phyloP scores from a whole-genome alignment of 176 grass and related monocot species.

The Carex cristatella region DNA sequence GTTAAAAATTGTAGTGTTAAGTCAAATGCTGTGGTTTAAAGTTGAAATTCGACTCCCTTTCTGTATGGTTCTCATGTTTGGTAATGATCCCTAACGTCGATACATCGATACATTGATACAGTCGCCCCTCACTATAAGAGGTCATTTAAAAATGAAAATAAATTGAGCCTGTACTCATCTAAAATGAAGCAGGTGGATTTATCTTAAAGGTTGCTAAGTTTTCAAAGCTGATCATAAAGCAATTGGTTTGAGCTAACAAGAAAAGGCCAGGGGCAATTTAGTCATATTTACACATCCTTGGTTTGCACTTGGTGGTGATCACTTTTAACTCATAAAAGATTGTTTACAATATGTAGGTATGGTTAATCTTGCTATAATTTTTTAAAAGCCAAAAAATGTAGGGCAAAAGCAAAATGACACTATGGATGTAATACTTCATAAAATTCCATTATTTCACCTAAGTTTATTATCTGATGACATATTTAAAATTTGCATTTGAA shows the following conservation, averaged over 20 bases:
- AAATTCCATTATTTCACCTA: not conserved
- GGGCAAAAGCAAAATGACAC: not conserved
- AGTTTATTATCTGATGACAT: conserved; percentile 12
- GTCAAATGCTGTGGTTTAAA: not conserved
- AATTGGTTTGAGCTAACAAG: not conserved
- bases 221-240: not conserved
- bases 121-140: too few relatives aligned
- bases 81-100: not conserved
- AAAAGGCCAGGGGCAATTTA: not conserved
- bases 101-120: too few relatives aligned
- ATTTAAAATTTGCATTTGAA: conserved; percentile 38
- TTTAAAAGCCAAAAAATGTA: not conserved
- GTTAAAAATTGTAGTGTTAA: not conserved
- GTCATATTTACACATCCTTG: not conserved
- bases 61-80: not conserved
- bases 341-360: not conserved
- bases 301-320: not conserved
- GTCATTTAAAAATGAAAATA: not conserved
- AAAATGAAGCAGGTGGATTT: not conserved
- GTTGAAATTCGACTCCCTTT: not conserved
- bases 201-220: not conserved
- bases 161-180: not conserved
- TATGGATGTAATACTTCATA: not conserved
- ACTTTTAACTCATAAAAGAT: not conserved
- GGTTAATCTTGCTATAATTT: not conserved